Percentiles rank a stretch among this genome's conserved stretches.
Evolutionary conservation across 768 basidiomycete genomes (phyloP).

Genomic region (Amylocystis lapponica): DNA sequence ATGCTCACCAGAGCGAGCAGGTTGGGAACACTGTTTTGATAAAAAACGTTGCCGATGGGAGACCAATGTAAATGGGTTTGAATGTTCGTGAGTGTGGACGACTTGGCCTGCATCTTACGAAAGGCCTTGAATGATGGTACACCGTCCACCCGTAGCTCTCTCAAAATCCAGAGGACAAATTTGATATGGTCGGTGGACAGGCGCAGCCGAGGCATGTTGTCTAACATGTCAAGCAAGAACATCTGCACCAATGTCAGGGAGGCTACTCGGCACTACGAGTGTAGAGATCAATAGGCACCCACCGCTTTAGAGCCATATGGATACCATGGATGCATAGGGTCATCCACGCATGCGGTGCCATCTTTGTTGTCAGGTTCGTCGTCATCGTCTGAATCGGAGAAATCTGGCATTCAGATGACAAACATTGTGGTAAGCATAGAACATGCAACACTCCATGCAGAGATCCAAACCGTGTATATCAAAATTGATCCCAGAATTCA

Average conservation of each 20-base stretch:
- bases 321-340: too few relatives aligned
- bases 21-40: neutral
- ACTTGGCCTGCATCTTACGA: neutral
- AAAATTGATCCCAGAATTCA: too few relatives aligned
- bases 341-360: too few relatives aligned
- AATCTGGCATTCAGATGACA: too few relatives aligned
- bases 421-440: too few relatives aligned
- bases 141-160: neutral
- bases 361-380: too few relatives aligned
- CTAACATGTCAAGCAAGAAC: neutral
- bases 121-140: neutral
- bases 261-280: too few relatives aligned
- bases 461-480: too few relatives aligned
- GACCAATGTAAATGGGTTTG: neutral
- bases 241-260: neutral
- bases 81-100: neutral
- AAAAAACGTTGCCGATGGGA: neutral
- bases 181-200: neutral
- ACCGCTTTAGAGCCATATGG: too few relatives aligned
- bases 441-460: too few relatives aligned
- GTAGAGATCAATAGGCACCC: too few relatives aligned
- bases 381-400: too few relatives aligned
- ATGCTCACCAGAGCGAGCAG: neutral
- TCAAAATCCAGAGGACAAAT: neutral
- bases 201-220: neutral